These are phyloP conservation scores for Euclidium syriacum DNA, from an alignment of 345 rosid genomes.

Conservation along the genomic window DNA sequence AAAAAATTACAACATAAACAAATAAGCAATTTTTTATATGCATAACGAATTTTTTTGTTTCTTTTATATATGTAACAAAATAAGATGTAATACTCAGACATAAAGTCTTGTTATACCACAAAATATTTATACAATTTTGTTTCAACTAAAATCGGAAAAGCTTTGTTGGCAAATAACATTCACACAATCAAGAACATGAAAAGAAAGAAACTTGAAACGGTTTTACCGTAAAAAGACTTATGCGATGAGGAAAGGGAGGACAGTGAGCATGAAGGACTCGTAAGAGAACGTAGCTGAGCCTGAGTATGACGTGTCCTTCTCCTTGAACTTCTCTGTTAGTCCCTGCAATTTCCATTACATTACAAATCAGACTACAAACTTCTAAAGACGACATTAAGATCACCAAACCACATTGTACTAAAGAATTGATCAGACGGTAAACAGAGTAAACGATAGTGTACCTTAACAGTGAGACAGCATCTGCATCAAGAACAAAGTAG, in stretches of 20 bases:
- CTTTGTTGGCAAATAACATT: conserved; percentile 2
- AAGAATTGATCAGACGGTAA: not conserved
- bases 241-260: conserved; percentile 83
- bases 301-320: conserved; percentile 56
- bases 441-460: conserved; percentile 22
- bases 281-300: conserved; percentile 82
- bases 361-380: not conserved
- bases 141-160: conserved; percentile 1
- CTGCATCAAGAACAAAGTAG: conserved; percentile 37
- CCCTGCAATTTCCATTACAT: conserved; percentile 47
- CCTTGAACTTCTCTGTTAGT: conserved; percentile 86
- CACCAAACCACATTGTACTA: not conserved
- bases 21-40: not conserved
- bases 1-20: not conserved
- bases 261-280: conserved; percentile 79
- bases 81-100: conserved; percentile 21
- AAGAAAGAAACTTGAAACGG: not conserved
- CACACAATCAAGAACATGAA: not conserved
- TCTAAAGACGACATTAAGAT: not conserved
- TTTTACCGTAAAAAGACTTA: conserved; percentile 24
- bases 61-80: not conserved
- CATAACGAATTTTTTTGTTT: not conserved
- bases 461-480: conserved; percentile 97
- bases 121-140: conserved; percentile 12
- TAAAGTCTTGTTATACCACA: conserved; percentile 13